Conservation (phyloP, 495 filamentous ascomycete genomes). For the Penicillium angulare region DNA sequence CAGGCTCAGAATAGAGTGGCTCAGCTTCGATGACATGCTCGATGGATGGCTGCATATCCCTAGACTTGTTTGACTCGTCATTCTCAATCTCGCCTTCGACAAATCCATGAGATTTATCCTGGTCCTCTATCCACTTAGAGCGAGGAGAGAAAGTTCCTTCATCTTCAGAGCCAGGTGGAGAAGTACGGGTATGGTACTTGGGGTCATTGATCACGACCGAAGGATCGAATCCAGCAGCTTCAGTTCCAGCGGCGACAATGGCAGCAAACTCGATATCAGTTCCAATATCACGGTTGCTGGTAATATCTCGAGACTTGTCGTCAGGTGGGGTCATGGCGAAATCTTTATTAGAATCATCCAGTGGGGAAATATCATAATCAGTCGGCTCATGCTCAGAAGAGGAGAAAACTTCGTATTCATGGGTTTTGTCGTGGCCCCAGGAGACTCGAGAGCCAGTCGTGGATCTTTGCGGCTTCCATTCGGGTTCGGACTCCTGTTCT, state of each 20-base stretch:
- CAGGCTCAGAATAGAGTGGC: conserved; percentile 22
- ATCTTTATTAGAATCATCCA: conserved; percentile 13
- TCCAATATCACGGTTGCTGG: conserved; percentile 17
- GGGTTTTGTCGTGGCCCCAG: conserved; percentile 61
- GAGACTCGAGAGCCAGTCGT: conserved; percentile 54
- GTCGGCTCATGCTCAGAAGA: conserved; percentile 42
- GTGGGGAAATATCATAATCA: conserved; percentile 23
- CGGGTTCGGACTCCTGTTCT: conserved; percentile 10
- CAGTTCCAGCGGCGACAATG: conserved; percentile 64
- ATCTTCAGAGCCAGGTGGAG: conserved; percentile 60
- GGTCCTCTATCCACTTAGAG: conserved; percentile 44
- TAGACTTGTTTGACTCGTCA: conserved; percentile 13
- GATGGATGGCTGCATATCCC: conserved; percentile 1
- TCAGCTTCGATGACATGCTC: conserved; percentile 19
- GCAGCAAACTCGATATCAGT: conserved; percentile 69
- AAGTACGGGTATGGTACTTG: conserved; percentile 59
- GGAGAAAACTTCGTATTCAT: conserved; percentile 59
- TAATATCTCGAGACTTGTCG: conserved; percentile 13
- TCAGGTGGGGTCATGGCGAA: conserved; percentile 9
- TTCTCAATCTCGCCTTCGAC: conserved; percentile 36
- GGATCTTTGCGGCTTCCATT: conserved; percentile 17
- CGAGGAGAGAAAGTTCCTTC: conserved; percentile 40
- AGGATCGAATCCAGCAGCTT: conserved; percentile 68
- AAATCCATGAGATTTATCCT: conserved; percentile 24
- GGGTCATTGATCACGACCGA: conserved; percentile 68